Evolutionary conservation across 2,329 filamentous ascomycete genomes (phyloP), one percentile per base, ranked within the genome.

Genomic region (Fusarium concolor): DNA sequence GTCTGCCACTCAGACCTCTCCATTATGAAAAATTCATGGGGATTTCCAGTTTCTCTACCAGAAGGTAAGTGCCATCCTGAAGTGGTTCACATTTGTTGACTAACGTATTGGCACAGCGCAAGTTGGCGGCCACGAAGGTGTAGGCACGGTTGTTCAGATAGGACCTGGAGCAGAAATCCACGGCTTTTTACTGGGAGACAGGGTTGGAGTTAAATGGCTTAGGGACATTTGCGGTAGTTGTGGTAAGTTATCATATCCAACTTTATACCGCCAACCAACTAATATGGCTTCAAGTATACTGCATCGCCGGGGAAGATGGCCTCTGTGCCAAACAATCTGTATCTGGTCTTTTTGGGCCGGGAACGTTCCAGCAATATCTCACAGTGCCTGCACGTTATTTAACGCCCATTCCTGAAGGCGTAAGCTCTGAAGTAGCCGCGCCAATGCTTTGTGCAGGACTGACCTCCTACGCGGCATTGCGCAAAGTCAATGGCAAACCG

Each of bases 371-470:
- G 5, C 47, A 50, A n/a, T 50, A 22, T 2, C 24, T 50, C 5
- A 20, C 47, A 2, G 22, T 42, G 2, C 47, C 47, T 28, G 33
- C 33, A 7, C 33, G 47, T 5, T 50, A 50, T 1, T 22, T 50
- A 0, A 50, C 47, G 1, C 47, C 33, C 1, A 50, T 50, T 17
- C 47, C 47, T 0, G 10, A 42, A 0, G 24, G 33, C 0, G 33
- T 50, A 2, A 42, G 24, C n/a, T 50, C 47, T 5, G 47, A 50
- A 29, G 47, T 50, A 10, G 47, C 47, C 1, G 33, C 47, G 3
- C 47, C 47, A 0, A 50, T 50, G 47, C 5, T 50, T 0, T 50
- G 47, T 6, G 47, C 47, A 3, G 47, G 47, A 1, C 5, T 50
- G 5, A 50, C 47, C 0, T 50, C 47, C 0, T 50, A 28, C 3